Base-by-base conservation (phyloP, 169 alveolate genomes). In the Eimeria falciformis region DNA sequence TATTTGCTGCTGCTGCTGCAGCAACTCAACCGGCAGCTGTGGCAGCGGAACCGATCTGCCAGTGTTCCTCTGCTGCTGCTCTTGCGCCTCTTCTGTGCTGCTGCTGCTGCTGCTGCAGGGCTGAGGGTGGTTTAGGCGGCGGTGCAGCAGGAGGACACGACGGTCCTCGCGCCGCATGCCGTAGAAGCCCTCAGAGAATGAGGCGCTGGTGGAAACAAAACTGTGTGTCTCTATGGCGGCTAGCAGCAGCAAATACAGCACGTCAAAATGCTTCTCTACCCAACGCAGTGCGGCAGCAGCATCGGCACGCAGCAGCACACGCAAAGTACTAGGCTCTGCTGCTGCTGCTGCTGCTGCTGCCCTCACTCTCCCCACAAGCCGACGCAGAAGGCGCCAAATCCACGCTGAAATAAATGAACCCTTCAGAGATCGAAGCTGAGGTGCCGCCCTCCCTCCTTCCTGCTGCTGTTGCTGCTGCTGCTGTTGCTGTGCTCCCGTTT, bases 171-270 rank as follows among this genome's bases (percentile, higher is more conserved):
- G 83, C 21, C 53, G 81, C 43, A 87, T 68, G 12, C 87, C 40
- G 50, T 87, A 87, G 78, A 87, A 87, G 23, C 68, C 73, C 46
- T 87, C 92, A 6, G 92, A 58, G 37, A 87, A 87, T 43, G 92
- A 87, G n/a, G 92, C 85, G 1, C 71, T 29, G 12, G 85, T 45
- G 55, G 75, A 21, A 25, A 7, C 58, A 14, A 87, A 78, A n/a
- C 87, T 53, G 65, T 87, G 92, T 45, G 47, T 37, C 86, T 87
- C 92, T 27, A 69, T 78, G 33, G 73, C 92, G 7, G 86, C 58
- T 2, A 87, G 50, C 56, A 46, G 82, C 75, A 68, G 65, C 56
- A 68, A 25, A 43, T 68, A 87, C 17, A 87, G 78, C n/a, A 45
- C 29, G n/a, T 69, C 86, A 62, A 78, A 87, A 58, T 71, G 92